These are phyloP conservation scores for Fusarium pininemorale DNA, from an alignment of 2,329 filamentous ascomycete species.

Conservation along the genomic window DNA sequence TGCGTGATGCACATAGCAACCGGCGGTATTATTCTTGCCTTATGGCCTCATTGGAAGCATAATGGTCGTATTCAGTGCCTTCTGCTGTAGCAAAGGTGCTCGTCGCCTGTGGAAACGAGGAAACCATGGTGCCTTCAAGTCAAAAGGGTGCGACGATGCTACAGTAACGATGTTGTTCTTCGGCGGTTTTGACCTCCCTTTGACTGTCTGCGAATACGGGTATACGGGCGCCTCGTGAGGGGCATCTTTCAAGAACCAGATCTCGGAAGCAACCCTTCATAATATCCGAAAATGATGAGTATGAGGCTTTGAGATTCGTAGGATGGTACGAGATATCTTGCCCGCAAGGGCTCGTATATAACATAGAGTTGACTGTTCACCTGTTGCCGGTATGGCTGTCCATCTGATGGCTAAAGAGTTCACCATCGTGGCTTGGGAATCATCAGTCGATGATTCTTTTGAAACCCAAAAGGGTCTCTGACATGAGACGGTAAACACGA, in stretches of 20 bases:
- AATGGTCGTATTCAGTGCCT: not conserved
- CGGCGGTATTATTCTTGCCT: not conserved
- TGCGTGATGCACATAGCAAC: not conserved
- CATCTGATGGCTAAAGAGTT: not conserved
- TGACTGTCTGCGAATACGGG: not conserved
- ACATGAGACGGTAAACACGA: not conserved
- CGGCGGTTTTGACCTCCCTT: not conserved
- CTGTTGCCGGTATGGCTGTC: not conserved
- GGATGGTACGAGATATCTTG: not conserved
- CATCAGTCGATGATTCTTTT: not conserved
- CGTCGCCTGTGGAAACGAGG: not conserved
- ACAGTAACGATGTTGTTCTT: not conserved
- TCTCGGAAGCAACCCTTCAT: not conserved
- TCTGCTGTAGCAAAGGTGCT: constrained; percentile 1
- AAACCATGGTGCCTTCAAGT: not conserved
- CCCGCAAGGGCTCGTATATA: not conserved
- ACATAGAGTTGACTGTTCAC: not conserved
- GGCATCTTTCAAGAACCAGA: not conserved
- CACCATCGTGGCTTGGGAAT: not conserved
- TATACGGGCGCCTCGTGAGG: constrained; percentile 9
- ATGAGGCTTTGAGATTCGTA: not conserved
- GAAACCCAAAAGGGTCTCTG: not conserved
- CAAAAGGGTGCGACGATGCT: not conserved
- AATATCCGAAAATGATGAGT: not conserved
- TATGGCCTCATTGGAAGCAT: not conserved